Conservation (phyloP, 2,329 filamentous ascomycete genomes). For the Diplodia corticola region DNA sequence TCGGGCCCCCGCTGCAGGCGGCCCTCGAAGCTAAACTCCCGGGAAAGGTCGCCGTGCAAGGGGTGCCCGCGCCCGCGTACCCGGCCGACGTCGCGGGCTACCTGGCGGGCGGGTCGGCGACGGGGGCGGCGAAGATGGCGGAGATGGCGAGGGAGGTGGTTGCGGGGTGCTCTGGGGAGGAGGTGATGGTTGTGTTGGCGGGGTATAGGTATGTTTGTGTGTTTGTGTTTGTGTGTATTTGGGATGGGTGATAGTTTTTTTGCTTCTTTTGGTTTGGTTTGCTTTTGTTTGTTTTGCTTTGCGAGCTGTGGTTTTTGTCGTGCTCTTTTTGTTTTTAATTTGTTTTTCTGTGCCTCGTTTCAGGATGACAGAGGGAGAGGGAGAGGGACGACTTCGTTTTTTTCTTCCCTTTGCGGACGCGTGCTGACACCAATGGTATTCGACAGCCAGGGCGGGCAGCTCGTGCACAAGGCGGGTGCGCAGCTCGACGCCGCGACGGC, state of each 20-base stretch:
- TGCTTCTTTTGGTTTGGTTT: too few species aligned
- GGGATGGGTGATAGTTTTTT: too few species aligned
- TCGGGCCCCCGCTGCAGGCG: slow-evolving; percentile 54
- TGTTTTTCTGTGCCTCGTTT: too few species aligned
- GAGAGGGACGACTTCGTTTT: too few species aligned
- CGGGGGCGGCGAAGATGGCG: slow-evolving; percentile 50
- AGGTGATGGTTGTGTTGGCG: slow-evolving; percentile 49
- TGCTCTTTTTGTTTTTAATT: too few species aligned
- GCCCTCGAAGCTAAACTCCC: slow-evolving; percentile 47
- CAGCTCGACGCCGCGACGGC: background rate
- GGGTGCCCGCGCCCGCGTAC: slow-evolving; percentile 50
- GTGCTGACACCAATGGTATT: background rate
- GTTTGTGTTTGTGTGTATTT: too few species aligned
- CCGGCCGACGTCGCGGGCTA: slow-evolving; percentile 49
- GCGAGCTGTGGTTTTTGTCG: too few species aligned
- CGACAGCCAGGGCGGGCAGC: slow-evolving; percentile 41
- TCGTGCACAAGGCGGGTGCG: slow-evolving; percentile 48
- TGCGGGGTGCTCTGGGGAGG: slow-evolving; percentile 46
- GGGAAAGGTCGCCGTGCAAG: slow-evolving; percentile 50
- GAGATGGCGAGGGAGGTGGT: slow-evolving; percentile 38
- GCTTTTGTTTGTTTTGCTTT: too few species aligned
- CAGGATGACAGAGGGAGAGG: too few species aligned
- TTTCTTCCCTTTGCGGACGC: too few species aligned
- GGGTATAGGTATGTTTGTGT: slow-evolving; percentile 46
- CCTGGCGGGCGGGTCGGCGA: slow-evolving; percentile 48